These are phyloP conservation scores for Diplogelasinospora grovesii DNA, from an alignment of 495 filamentous ascomycete species.

Conservation along the genomic window DNA sequence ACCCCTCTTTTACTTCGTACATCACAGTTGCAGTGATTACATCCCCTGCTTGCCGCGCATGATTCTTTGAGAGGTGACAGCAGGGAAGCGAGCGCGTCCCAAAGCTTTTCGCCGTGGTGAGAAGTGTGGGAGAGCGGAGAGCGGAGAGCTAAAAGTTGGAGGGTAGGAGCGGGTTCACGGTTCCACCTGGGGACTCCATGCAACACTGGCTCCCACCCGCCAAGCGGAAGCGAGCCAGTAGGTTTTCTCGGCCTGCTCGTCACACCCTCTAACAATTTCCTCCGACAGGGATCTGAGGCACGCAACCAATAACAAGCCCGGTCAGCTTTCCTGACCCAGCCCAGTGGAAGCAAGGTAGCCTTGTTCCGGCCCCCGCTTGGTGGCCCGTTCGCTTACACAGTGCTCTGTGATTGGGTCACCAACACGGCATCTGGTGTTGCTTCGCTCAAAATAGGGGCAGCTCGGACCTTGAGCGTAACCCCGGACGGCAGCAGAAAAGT, in stretches of 20 bases:
- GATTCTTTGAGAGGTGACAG: too few species aligned
- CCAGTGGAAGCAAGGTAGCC: slow-evolving; percentile 16
- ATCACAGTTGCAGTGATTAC: too few species aligned
- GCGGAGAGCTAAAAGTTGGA: too few species aligned
- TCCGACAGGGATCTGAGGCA: neutral
- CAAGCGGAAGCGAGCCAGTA: slow-evolving; percentile 2
- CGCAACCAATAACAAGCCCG: slow-evolving; percentile 16
- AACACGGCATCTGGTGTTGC: slow-evolving; percentile 10
- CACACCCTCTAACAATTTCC: slow-evolving; percentile 8
- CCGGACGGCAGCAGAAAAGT: too few species aligned
- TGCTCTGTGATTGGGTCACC: too few species aligned
- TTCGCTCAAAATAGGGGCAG: slow-evolving; percentile 2
- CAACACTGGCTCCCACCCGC: slow-evolving; percentile 4
- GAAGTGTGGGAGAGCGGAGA: too few species aligned
- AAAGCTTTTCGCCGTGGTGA: too few species aligned
- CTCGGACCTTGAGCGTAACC: too few species aligned
- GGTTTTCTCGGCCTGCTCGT: neutral
- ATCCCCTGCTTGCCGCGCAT: too few species aligned
- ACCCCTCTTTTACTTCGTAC: too few species aligned
- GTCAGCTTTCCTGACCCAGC: slow-evolving; percentile 17
- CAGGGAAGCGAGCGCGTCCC: too few species aligned
- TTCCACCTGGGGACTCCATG: neutral
- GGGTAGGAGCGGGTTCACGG: slow-evolving; percentile 8
- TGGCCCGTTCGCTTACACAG: too few species aligned
- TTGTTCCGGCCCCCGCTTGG: neutral